Evolutionary conservation across 129 eudicot species (phyloP).

Genomic region (carrot (Daucus carota)): DH1_v3.0 NC_030386.2:22394501-22395000

Average conservation of each 20-base stretch:
- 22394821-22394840: background rate
- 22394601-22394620: constrained; percentile 37
- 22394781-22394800: background rate
- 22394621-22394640: constrained; percentile 45
- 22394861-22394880: no score
- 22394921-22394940: background rate
- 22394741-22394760: background rate
- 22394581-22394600: background rate
- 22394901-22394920: background rate
- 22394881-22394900: background rate
- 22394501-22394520: background rate
- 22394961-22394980: background rate
- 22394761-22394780: background rate
- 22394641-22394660: background rate
- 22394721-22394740: background rate
- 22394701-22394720: background rate
- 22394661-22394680: background rate
- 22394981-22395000: no score
- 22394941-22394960: background rate
- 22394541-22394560: background rate
- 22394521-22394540: background rate
- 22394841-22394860: background rate
- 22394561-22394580: background rate
- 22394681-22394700: background rate
- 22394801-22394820: background rate